phyloP scores from a whole-genome alignment of 2,329 filamentous ascomycete species.

The Cladobotryum mycophilum region DNA sequence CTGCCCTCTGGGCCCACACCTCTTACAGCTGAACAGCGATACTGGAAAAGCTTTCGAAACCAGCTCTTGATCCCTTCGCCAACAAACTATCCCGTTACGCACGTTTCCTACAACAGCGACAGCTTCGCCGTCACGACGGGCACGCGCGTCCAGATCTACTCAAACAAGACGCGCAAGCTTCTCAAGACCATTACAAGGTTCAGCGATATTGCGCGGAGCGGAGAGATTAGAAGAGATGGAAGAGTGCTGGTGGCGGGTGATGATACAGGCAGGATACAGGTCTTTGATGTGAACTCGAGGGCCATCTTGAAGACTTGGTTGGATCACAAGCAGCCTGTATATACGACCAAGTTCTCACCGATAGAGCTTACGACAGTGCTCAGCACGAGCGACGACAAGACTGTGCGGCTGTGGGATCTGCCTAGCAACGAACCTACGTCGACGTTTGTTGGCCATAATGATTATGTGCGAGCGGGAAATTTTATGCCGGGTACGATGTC shows the following conservation, averaged over 20 bases:
- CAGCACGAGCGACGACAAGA: conserved; percentile 87
- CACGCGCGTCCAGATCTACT: conserved; percentile 88
- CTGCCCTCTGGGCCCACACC: conserved; percentile 76
- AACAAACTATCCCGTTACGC: conserved; percentile 81
- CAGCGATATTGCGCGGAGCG: conserved; percentile 82
- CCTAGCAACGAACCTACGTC: conserved; percentile 69
- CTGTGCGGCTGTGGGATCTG: conserved; percentile 90
- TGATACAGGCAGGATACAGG: conserved; percentile 85
- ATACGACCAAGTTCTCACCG: conserved; percentile 87
- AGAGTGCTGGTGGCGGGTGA: conserved; percentile 86
- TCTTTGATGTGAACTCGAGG: conserved; percentile 83
- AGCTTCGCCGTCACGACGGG: conserved; percentile 93
- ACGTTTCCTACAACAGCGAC: conserved; percentile 73
- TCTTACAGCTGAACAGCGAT: conserved; percentile 84
- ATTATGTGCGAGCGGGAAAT: conserved; percentile 83
- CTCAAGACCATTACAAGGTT: conserved; percentile 93
- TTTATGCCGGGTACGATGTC: conserved; percentile 73
- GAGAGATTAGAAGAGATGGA: conserved; percentile 82
- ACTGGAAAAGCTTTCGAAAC: conserved; percentile 94
- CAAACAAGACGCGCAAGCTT: conserved; percentile 81
- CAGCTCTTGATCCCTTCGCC: conserved; percentile 85
- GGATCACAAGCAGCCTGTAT: conserved; percentile 89
- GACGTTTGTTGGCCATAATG: conserved; percentile 78
- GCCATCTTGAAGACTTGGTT: conserved; percentile 95
- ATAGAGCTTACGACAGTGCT: conserved; percentile 79